Conservation (phyloP, 768 basidiomycete genomes). For the Termitomyces sp. region DNA sequence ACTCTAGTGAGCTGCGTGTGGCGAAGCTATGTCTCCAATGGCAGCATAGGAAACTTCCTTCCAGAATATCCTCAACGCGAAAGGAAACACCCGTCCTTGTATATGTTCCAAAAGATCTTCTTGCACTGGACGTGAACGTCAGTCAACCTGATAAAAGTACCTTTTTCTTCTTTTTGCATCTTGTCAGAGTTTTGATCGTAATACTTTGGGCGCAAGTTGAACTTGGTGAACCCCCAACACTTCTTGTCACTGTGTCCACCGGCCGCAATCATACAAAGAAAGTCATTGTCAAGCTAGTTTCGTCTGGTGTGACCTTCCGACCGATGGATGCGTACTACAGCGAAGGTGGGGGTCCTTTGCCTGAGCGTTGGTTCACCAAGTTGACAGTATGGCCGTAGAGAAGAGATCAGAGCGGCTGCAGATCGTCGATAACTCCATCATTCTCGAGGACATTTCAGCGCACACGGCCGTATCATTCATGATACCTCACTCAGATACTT, state of each 20-base stretch:
- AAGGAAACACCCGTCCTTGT: conserved; percentile 40
- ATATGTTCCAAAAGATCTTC: conserved; percentile 55
- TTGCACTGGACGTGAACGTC: conserved; percentile 59
- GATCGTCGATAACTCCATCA: conserved; percentile 36
- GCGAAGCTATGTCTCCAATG: conserved; percentile 65
- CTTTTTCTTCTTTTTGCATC: neutral
- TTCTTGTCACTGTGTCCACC: conserved; percentile 55
- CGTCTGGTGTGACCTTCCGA: conserved; percentile 50
- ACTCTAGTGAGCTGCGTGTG: conserved; percentile 61
- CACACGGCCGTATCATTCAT: conserved; percentile 42
- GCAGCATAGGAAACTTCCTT: conserved; percentile 37
- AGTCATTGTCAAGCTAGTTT: conserved; percentile 47
- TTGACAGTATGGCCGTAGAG: conserved; percentile 9
- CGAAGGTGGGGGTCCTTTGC: conserved; percentile 22
- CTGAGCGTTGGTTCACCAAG: neutral
- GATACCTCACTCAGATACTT: conserved; percentile 64
- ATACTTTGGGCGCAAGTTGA: conserved; percentile 40
- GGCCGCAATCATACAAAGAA: conserved; percentile 63
- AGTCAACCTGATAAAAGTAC: conserved; percentile 49
- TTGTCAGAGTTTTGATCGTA: neutral
- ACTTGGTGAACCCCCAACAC: conserved; percentile 50
- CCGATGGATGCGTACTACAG: conserved; percentile 35
- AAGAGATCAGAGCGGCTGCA: conserved; percentile 24
- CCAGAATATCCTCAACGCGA: conserved; percentile 19
- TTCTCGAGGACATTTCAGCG: conserved; percentile 41